Percentiles rank a stretch among this genome's conserved stretches.
Conservation (phyloP, 2,329 filamentous ascomycete species). For the Neopestalotiopsis sp. region DNA sequence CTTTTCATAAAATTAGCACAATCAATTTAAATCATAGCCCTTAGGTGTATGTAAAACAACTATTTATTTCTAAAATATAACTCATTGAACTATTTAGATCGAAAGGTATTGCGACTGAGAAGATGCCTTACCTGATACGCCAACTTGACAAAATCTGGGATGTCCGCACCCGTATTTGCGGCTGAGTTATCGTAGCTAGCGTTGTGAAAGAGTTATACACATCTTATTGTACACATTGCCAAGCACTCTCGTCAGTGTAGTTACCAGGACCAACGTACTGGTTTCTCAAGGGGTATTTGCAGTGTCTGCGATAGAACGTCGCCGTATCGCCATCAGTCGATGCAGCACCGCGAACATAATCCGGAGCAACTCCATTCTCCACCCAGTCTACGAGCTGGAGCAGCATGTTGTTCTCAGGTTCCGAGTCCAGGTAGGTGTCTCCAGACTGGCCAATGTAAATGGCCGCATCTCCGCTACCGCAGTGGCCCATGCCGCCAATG, state of each 20-base stretch:
- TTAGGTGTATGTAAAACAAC: no score
- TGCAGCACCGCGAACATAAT: constrained; percentile 29
- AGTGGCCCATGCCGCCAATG: constrained; percentile 58
- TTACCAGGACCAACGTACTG: constrained; percentile 21
- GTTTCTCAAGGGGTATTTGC: constrained; percentile 24
- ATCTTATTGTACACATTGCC: neutral
- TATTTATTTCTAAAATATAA: no score
- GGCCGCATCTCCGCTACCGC: constrained; percentile 49
- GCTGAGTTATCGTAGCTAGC: no score
- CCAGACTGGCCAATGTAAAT: constrained; percentile 32
- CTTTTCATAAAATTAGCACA: no score
- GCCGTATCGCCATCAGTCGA: constrained; percentile 19
- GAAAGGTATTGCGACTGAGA: no score
- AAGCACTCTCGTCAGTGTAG: constrained; percentile 1
- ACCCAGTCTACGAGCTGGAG: constrained; percentile 54
- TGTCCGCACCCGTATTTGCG: no score
- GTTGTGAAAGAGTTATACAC: no score
- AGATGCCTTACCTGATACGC: no score
- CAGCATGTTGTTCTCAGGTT: constrained; percentile 47
- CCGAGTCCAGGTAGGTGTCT: constrained; percentile 25
- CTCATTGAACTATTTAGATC: no score
- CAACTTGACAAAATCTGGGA: no score
- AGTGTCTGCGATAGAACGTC: constrained; percentile 24
- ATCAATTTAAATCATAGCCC: no score
- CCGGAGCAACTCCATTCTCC: constrained; percentile 46